Evolutionary conservation across 1,139 yeast species (phyloP), one percentile per base, ranked within the genome.

Genomic region (Lodderomyces beijingensis): DNA sequence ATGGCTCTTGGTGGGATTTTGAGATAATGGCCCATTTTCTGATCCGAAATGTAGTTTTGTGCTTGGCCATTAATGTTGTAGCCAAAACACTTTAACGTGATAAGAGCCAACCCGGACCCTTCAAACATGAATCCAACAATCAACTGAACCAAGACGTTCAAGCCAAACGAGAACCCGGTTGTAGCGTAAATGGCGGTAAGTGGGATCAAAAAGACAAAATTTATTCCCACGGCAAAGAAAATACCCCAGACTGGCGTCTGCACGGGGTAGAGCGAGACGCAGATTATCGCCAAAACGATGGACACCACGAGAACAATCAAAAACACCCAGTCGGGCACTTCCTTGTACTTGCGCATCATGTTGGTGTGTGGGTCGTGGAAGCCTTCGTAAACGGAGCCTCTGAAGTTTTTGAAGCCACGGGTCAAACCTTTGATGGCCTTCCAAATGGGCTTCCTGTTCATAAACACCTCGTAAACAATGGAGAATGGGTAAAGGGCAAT

Each of bases 271-370:
- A 60, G 53, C 40, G 65, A 50, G 11, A 74, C 64, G 31, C 70
- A 62, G 4, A 70, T 42, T 19, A 75, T 62, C 3, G 74, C 78
- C 34, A 74, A 53, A 2, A 58, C 64, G 3, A 75, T 46, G 2
- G 81, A 65, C 11, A 68, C 41, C 9, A 70, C 41, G 32, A 77
- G 50, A 14, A 77, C 62, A 5, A 57, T 33, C 18, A 72, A 42
- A 43, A 69, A 78, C 68, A 75, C 75, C 71, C 73, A 71, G 36
- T 75, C 78, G 8, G 84, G 83, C 12, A 75, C 82, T 42, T 77
- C 84, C 27, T 62, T 63, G 49, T 75, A 75, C 16, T 55, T 53
- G 11, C 62, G 42, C 77, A 75, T 75, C 70, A 74, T 67, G 28
- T 62, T 58, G 30, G 73, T 65, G 41, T 75, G 79, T 0, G 79